These are phyloP conservation scores for Ogataea trehalophila DNA, from an alignment of 805 yeast genomes.

Conservation along the genomic window DNA sequence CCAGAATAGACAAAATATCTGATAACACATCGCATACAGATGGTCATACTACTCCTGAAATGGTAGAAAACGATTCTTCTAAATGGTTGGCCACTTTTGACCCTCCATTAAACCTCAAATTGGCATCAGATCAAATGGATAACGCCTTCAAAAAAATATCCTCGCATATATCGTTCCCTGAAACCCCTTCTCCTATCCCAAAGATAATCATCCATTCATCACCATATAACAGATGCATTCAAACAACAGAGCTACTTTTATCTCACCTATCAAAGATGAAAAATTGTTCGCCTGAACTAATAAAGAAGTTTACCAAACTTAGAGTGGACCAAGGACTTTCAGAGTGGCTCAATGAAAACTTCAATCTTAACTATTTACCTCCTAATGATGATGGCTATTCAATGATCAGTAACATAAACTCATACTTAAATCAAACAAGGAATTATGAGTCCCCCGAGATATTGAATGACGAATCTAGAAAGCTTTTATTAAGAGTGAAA, in stretches of 20 bases:
- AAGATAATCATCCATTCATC: slow-evolving; percentile 34
- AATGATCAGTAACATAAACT: slow-evolving; percentile 34
- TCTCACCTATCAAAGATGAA: slow-evolving; percentile 11
- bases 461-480: slow-evolving; percentile 17
- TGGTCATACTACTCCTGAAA: neutral
- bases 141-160: slow-evolving; percentile 24
- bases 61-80: slow-evolving; percentile 15
- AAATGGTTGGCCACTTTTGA: slow-evolving; percentile 33
- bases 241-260: slow-evolving; percentile 33
- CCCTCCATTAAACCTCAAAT: slow-evolving; percentile 28
- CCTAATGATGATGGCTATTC: slow-evolving; percentile 43
- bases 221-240: slow-evolving; percentile 41
- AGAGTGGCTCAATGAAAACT: slow-evolving; percentile 40
- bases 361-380: slow-evolving; percentile 35
- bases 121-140: slow-evolving; percentile 25
- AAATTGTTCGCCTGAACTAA: neutral
- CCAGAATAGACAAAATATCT: slow-evolving; percentile 27
- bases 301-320: slow-evolving; percentile 20
- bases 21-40: neutral
- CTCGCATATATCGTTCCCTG: slow-evolving; percentile 18
- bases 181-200: slow-evolving; percentile 1
- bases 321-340: slow-evolving; percentile 37
- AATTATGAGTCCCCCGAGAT: slow-evolving; percentile 11
- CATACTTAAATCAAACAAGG: slow-evolving; percentile 28
- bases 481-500: slow-evolving; percentile 15